Conservation (phyloP, 1,284 basidiomycete species). For the Phaffia rhodozyma region DNA sequence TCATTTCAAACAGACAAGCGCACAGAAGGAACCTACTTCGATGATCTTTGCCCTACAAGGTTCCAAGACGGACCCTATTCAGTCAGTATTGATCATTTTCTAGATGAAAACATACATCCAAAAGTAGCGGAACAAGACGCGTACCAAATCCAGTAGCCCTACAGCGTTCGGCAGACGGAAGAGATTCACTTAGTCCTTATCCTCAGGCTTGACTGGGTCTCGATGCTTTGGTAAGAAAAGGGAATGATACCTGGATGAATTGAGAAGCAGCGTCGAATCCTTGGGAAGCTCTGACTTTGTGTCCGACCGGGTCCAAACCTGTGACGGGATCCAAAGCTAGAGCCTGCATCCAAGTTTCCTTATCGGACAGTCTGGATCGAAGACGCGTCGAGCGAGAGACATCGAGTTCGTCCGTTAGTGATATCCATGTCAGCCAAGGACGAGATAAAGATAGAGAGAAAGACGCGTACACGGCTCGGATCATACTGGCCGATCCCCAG, state of each 20-base stretch:
- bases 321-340: slow-evolving; percentile 84
- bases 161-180: slow-evolving; percentile 12
- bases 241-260: slow-evolving; percentile 56
- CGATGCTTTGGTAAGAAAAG: neutral
- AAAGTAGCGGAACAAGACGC: slow-evolving; percentile 20
- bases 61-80: neutral
- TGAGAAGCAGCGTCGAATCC: slow-evolving; percentile 74
- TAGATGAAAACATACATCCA: neutral
- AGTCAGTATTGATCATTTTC: slow-evolving; percentile 6
- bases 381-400: slow-evolving; percentile 23
- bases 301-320: slow-evolving; percentile 79
- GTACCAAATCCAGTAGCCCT: slow-evolving; percentile 84
- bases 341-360: slow-evolving; percentile 75
- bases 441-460: neutral
- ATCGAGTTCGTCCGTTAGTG: neutral
- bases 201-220: neutral
- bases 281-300: slow-evolving; percentile 82
- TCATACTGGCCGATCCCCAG: slow-evolving; percentile 58
- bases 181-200: neutral
- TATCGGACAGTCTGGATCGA: slow-evolving; percentile 59
- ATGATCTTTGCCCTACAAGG: slow-evolving; percentile 69
- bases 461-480: slow-evolving; percentile 23
- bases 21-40: slow-evolving; percentile 10
- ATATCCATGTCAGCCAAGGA: neutral
- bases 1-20: neutral